Evolutionary conservation across 495 filamentous ascomycete species (phyloP).

Genomic region (Entonaema liquescens): DNA sequence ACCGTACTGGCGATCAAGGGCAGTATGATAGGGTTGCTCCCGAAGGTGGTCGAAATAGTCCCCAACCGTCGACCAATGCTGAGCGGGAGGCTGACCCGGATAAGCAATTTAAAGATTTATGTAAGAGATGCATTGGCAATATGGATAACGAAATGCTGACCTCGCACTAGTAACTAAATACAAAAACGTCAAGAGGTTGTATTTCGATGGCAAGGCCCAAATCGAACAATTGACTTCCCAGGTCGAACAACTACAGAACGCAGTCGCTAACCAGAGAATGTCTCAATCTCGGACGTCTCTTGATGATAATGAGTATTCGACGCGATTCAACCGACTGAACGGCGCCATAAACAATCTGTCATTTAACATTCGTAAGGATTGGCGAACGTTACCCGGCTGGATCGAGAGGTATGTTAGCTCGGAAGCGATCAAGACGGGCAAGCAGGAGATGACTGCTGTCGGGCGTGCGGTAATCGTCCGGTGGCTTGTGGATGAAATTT

Average conservation of each 20-base stretch:
- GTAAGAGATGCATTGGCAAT: constrained; percentile 57
- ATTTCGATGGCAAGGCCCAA: constrained; percentile 93
- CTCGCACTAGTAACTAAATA: constrained; percentile 81
- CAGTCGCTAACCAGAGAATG: constrained; percentile 92
- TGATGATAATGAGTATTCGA: constrained; percentile 94
- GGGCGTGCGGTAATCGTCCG: constrained; percentile 89
- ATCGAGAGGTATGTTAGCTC: constrained; percentile 78
- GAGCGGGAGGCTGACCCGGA: constrained; percentile 63
- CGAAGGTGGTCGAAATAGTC: constrained; percentile 68
- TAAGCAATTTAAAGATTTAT: constrained; percentile 69
- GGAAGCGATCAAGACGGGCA: constrained; percentile 81
- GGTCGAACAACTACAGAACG: constrained; percentile 95
- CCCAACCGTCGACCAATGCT: constrained; percentile 61
- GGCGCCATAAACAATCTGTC: constrained; percentile 94
- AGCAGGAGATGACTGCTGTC: constrained; percentile 95
- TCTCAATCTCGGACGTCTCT: constrained; percentile 93
- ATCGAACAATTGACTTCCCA: constrained; percentile 87
- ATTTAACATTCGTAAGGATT: constrained; percentile 94
- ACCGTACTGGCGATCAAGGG: constrained; percentile 50
- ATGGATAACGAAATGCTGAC: constrained; percentile 18
- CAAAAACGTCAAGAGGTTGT: constrained; percentile 95
- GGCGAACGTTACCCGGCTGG: constrained; percentile 83
- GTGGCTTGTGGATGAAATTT: constrained; percentile 92
- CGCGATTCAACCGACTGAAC: constrained; percentile 89
- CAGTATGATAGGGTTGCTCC: constrained; percentile 51